Evolutionary conservation across 2,329 filamentous ascomycete species (phyloP), one percentile per base, ranked within the genome.

Genomic region (Aureobasidium sp.): DNA sequence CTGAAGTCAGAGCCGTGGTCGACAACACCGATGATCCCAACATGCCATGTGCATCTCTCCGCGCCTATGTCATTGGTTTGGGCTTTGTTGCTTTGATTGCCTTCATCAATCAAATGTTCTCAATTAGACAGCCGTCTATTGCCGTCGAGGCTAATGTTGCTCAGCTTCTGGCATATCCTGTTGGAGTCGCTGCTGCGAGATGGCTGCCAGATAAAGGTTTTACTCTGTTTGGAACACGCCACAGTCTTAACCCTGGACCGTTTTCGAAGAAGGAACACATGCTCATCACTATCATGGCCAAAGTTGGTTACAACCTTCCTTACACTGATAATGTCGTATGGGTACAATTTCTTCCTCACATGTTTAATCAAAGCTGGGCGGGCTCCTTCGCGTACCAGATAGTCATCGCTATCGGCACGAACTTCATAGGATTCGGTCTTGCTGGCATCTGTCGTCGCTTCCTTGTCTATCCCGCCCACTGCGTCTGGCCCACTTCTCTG

Each of bases 401-500:
- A 10, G 81, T 95, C 16, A 83, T 96, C 45, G 94, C 89, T 0
- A 80, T 95, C 16, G 94, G 90, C 1, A 94, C 90, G 0, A 91
- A 96, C 71, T 89, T 93, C 37, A 77, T 95, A 42, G 91, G 91
- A 11, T 94, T 95, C 72, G 86, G 90, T 3, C 91, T 95, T 71
- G 91, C 91, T 55, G 90, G 90, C 1, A 79, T 95, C 52, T 89
- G 89, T 1, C 81, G 90, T 63, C 84, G 89, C 50, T 94, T 91
- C 70, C 79, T 95, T 8, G 90, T 95, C 34, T 84, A 89, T 32
- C 91, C 90, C 0, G 89, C 88, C 65, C 89, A 90, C 64, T 93
- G 95, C 89, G 90, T 95, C 45, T 95, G 91, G 91, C 91, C 91
- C 0, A 87, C 87, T 21, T 94, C 90, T 0, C 79, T 96, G 59